Conservation (phyloP, 2,329 filamentous ascomycete species). For the Ploettnerulaceae sp. region DNA sequence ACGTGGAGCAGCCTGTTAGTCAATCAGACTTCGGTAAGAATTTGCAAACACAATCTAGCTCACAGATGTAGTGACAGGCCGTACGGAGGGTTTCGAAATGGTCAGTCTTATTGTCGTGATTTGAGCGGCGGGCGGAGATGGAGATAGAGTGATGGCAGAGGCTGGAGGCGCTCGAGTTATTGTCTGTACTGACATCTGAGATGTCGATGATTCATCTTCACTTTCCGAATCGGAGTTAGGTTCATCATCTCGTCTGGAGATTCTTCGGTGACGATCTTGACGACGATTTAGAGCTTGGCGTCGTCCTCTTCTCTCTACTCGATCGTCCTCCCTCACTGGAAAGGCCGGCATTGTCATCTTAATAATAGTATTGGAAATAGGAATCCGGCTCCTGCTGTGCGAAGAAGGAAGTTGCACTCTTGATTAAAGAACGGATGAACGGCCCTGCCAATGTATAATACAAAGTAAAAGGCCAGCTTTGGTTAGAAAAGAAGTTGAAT, state of each 20-base stretch:
- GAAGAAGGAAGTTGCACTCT: neutral
- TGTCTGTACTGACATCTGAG: too few relatives aligned
- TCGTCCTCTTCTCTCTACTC: neutral
- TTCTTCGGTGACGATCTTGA: too few relatives aligned
- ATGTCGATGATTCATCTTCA: too few relatives aligned
- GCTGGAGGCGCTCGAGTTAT: too few relatives aligned
- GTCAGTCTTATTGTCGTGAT: neutral
- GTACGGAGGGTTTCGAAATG: neutral
- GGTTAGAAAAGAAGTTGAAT: constrained; percentile 1
- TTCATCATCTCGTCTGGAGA: too few relatives aligned
- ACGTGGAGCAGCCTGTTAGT: neutral
- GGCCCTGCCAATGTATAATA: neutral
- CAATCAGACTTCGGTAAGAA: neutral
- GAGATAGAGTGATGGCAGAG: too few relatives aligned
- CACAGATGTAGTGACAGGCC: neutral
- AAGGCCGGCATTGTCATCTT: constrained; percentile 1
- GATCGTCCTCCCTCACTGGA: neutral
- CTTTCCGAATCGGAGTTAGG: too few relatives aligned
- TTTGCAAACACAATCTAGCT: neutral
- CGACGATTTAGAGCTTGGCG: constrained; percentile 1
- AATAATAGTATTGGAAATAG: constrained; percentile 1
- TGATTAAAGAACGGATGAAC: constrained; percentile 8
- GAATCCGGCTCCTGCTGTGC: neutral
- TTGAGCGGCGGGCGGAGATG: neutral
- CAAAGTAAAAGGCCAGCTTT: constrained; percentile 4